Conservation (phyloP, 257 asterid species). For the Perilla frutescens region DNA sequence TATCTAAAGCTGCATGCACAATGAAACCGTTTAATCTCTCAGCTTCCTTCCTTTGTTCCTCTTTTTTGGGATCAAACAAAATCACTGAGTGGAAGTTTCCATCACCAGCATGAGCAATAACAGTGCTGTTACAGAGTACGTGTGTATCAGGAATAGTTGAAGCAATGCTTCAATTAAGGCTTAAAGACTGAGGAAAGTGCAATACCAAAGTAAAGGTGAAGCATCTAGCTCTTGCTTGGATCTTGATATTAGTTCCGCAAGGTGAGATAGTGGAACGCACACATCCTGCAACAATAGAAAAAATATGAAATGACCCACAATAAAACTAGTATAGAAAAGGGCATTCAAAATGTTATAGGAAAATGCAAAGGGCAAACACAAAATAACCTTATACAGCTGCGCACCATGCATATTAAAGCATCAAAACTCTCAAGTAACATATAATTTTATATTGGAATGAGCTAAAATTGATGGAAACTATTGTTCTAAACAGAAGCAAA, state of each 20-base stretch:
- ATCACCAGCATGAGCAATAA: constrained; percentile 98
- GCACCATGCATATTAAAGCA: constrained; percentile 12
- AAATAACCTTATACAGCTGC: neutral
- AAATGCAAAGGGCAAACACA: neutral
- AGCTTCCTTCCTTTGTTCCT: constrained; percentile 77
- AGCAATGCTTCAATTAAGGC: constrained; percentile 1
- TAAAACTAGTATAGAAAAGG: neutral
- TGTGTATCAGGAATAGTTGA: constrained; percentile 5
- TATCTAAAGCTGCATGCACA: constrained; percentile 85
- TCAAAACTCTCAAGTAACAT: neutral
- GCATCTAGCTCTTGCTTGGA: constrained; percentile 82
- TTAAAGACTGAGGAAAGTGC: neutral
- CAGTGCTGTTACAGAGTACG: constrained; percentile 61
- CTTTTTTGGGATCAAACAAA: constrained; percentile 74
- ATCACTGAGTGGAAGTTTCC: constrained; percentile 90
- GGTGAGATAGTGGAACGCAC: constrained; percentile 88
- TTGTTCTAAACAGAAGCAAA: constrained; percentile 6
- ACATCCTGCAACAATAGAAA: constrained; percentile 65
- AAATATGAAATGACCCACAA: neutral
- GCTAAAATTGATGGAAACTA: neutral
- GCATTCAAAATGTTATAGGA: neutral
- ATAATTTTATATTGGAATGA: neutral
- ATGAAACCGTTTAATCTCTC: constrained; percentile 89
- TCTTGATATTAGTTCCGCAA: constrained; percentile 80
- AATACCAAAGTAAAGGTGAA: constrained; percentile 80